Evolutionary conservation across 345 rosid genomes (phyloP).

Genomic region (Corchorus capsularis): DNA sequence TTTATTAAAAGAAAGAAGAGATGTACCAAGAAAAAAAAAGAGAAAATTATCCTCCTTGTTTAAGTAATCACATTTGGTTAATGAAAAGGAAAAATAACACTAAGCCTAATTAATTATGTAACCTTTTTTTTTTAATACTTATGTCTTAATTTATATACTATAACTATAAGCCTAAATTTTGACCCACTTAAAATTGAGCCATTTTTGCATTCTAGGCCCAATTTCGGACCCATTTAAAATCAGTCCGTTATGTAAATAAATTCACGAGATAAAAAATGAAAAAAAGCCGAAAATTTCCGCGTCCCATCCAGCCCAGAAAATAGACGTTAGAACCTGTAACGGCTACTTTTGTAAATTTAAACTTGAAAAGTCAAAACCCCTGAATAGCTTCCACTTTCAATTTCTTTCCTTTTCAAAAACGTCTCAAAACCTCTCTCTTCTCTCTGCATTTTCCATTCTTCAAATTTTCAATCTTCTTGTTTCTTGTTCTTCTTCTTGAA

Average conservation of each 20-base stretch:
- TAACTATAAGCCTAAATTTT: no score
- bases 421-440: background rate
- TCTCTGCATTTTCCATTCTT: slow-evolving; percentile 14
- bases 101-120: no score
- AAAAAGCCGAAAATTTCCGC: background rate
- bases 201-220: no score
- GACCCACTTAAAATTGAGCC: no score
- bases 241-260: background rate
- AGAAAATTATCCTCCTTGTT: no score
- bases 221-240: background rate
- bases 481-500: background rate
- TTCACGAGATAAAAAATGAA: no score
- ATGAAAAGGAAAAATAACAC: no score
- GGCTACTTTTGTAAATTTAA: slow-evolving; percentile 39
- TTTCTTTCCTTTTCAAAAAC: slow-evolving; percentile 28
- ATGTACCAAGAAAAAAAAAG: no score
- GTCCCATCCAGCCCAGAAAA: background rate
- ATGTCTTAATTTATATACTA: no score
- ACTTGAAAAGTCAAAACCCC: slow-evolving; percentile 36
- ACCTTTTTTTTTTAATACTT: no score
- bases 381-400: background rate
- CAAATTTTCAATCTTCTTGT: background rate
- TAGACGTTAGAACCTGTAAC: slow-evolving; percentile 47
- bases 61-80: no score
- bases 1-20: no score